These are phyloP conservation scores for Urostyla sp. DNA, from an alignment of 73 alveolate genomes.

Conservation along the genomic window DNA sequence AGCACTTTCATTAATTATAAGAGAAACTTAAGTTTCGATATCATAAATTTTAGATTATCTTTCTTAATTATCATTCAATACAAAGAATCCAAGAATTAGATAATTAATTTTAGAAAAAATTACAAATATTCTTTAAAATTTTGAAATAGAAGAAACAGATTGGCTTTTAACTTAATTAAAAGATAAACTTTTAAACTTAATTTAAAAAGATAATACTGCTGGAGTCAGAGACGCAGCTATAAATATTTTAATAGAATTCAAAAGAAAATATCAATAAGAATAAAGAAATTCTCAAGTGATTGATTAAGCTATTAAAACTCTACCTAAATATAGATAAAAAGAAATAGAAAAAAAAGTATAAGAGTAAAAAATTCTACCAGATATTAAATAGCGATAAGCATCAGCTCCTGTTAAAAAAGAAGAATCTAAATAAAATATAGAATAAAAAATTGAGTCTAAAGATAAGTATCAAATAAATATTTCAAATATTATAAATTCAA, in stretches of 20 bases:
- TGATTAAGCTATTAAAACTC: conserved; percentile 41
- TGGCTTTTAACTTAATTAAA: not conserved
- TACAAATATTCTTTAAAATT: not conserved
- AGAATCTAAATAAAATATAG: no score
- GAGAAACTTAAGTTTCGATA: not conserved
- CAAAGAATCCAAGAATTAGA: conserved; percentile 64
- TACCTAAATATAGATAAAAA: conserved; percentile 62
- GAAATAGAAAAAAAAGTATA: conserved; percentile 36
- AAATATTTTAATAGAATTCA: conserved; percentile 35
- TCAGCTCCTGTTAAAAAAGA: no score
- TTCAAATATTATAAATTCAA: no score
- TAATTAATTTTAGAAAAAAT: conserved; percentile 51
- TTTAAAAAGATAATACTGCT: conserved; percentile 51
- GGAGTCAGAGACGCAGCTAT: conserved; percentile 73
- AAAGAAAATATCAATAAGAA: not conserved
- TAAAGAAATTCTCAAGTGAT: no score
- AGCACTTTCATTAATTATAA: conserved; percentile 17
- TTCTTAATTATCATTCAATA: not conserved
- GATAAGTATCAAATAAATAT: no score
- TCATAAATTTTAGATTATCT: not conserved
- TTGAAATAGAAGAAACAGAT: not conserved
- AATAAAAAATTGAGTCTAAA: no score
- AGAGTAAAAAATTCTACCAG: no score
- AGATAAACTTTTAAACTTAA: conserved; percentile 19
- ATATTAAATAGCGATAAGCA: no score